Evolutionary conservation across 192 early-diverging fungal genomes (phyloP), one percentile per base, ranked within the genome.

Genomic region (Blastocladiella britannica): DNA sequence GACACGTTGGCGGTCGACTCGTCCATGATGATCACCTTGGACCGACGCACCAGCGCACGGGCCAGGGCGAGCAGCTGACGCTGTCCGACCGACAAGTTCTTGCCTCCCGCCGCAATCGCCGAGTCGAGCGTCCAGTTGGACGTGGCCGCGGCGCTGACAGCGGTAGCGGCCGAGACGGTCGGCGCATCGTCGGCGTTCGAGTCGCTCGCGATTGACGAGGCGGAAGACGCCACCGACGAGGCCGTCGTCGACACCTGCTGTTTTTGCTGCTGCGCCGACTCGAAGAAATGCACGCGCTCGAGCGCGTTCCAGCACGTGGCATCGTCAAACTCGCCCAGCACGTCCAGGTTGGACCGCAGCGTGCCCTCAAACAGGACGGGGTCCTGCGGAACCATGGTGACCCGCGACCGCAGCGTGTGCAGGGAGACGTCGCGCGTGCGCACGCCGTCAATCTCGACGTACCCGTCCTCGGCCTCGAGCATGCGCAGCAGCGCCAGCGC

Each of bases 331-430:
- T 87, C 82, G 52, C 64, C 71, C 59, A 90, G 86, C 5, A 90
- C 91, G 62, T 98, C 92, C 24, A 98, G 63, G 66, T 95, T 95
- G 56, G 84, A 83, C 20, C 90, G 72, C 25, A 93, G 65, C 8
- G 85, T 79, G 53, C 85, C 85, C 59, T 76, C 73, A 65, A 88
- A 85, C 56, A 86, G 64, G 24, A 87, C 75, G 4, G 88, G 88
- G 51, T 94, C 91, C 70, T 97, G 89, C 47, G 91, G 90, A 62
- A 97, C 88, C 52, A 97, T 85, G 0, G 88, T 85, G 51, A 97
- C 56, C 27, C 74, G 69, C 23, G 73, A 67, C 20, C 93, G 79
- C 60, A 96, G 68, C 28, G 88, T 82, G 54, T 85, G 74, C 56
- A 88, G 60, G 23, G 83, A 80, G 47, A 93, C 66, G 15, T 70